phyloP scores from a whole-genome alignment of 192 early-diverging fungal genomes.

The Entomortierella lignicola region DNA sequence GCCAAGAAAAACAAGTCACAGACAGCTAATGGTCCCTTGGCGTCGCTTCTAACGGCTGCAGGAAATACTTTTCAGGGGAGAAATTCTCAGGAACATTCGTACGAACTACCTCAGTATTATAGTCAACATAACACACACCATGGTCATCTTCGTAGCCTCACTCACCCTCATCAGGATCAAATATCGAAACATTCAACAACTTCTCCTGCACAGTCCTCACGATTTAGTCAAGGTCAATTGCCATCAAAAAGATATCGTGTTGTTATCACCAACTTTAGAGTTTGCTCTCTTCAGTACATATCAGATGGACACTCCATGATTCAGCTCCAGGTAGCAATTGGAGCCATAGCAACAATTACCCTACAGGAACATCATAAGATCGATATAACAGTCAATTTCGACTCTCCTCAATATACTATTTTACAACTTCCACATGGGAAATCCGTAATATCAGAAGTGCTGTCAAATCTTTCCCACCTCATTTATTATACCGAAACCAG shows the following conservation, averaged over 20 bases:
- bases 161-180: slow-evolving; percentile 4
- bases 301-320: background rate
- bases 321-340: background rate
- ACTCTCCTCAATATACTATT: slow-evolving; percentile 20
- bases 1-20: slow-evolving; percentile 6
- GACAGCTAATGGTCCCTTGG: background rate
- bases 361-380: background rate
- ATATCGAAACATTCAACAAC: background rate
- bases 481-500: slow-evolving; percentile 13
- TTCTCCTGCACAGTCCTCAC: background rate
- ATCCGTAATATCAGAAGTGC: slow-evolving; percentile 4
- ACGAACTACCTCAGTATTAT: background rate
- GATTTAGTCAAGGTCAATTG: background rate
- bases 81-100: background rate
- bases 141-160: background rate
- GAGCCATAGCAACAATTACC: background rate
- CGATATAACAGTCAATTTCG: slow-evolving; percentile 16
- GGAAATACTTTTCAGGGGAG: background rate
- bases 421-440: slow-evolving; percentile 3
- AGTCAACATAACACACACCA: background rate
- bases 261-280: slow-evolving; percentile 23
- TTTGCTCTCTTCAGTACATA: slow-evolving; percentile 5
- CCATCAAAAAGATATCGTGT: background rate
- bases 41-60: background rate
- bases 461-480: slow-evolving; percentile 3